Conservation (phyloP, 1,284 basidiomycete genomes). For the Malassezia dermatis region DNA sequence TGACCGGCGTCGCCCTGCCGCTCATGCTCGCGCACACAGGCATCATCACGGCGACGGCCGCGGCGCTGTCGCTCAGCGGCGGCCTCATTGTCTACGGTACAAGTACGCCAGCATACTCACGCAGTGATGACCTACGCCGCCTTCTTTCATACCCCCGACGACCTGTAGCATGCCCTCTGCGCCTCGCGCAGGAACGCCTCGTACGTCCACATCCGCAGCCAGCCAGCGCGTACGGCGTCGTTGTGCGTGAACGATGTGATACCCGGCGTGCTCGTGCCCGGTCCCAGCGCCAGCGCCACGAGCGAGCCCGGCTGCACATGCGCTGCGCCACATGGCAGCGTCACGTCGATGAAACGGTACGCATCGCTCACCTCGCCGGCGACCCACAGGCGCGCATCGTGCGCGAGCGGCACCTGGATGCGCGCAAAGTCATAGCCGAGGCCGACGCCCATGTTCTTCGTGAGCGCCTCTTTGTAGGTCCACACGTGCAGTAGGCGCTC, state of each 20-base stretch:
- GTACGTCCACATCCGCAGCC: slow-evolving; percentile 46
- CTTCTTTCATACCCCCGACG: slow-evolving; percentile 41
- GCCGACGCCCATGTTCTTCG: slow-evolving; percentile 37
- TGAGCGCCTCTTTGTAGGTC: slow-evolving; percentile 46
- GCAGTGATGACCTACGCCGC: slow-evolving; percentile 21
- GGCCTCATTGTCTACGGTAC: slow-evolving; percentile 92
- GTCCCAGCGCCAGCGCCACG: not conserved
- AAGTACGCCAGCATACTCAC: slow-evolving; percentile 55
- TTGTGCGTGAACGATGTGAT: not conserved
- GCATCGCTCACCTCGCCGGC: not conserved
- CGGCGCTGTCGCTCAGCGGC: slow-evolving; percentile 85
- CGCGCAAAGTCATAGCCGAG: slow-evolving; percentile 38
- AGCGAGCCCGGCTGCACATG: not conserved
- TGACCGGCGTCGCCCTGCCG: slow-evolving; percentile 81
- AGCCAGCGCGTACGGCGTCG: slow-evolving; percentile 23
- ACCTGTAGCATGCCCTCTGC: slow-evolving; percentile 41
- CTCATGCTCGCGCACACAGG: slow-evolving; percentile 83
- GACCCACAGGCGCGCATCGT: not conserved
- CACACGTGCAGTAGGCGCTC: slow-evolving; percentile 29
- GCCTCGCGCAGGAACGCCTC: slow-evolving; percentile 17
- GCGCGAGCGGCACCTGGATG: slow-evolving; percentile 19
- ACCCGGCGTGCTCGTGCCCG: too few species aligned
- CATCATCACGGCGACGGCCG: slow-evolving; percentile 72
- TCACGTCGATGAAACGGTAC: not conserved
- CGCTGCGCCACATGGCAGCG: not conserved